Evolutionary conservation across 768 basidiomycete species (phyloP), one percentile per base, ranked within the genome.

Genomic region (Phaffia australis): DNA sequence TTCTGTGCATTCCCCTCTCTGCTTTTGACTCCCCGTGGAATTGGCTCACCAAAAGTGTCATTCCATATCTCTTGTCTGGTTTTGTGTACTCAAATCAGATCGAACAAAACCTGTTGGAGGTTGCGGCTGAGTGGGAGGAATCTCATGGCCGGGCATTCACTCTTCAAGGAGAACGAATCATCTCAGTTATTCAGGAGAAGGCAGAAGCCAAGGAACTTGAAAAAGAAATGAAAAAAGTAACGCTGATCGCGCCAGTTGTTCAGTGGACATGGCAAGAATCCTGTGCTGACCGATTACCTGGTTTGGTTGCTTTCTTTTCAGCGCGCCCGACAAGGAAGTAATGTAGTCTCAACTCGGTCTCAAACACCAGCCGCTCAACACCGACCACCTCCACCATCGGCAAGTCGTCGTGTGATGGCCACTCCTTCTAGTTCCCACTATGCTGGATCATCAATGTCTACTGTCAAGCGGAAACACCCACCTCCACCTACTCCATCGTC

Each of bases 51-150:
- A 30, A 64, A 42, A 23, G 9, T 29, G 9, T 1, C 50, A 51
- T 54, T 32, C 16, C 23, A 21, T 25, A 30, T 29, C 14, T 46
- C 54, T 54, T 55, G 19, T 50, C 8, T 18, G 49, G 18, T 42
- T 64, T 56, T 63, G 48, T 64, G 55, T 27, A 30, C 7, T 54
- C 16, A 21, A 30, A 2, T 1, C 70, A 97, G 93, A 81, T 97
- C 67, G 92, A 97, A 77, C 84, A 86, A 74, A 91, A 97, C 69
- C 81, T 99, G 1, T 77, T 94, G 5, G 75, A 79, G 0, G 80
- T 83, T 0, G 84, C 98, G 63, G 88, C 91, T 1, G 77, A 80
- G 21, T 99, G 94, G 94, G 95, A 99, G 76, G 80, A 84, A 55
- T 81, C 83, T 69, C 79, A 85, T 30, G 82, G 83, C 0, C 81